A percentile compares a stretch with the other conserved stretches of the same genome.
phyloP scores from a whole-genome alignment of 2,329 filamentous ascomycete species.

The Ascochyta viciae-villosae region DNA sequence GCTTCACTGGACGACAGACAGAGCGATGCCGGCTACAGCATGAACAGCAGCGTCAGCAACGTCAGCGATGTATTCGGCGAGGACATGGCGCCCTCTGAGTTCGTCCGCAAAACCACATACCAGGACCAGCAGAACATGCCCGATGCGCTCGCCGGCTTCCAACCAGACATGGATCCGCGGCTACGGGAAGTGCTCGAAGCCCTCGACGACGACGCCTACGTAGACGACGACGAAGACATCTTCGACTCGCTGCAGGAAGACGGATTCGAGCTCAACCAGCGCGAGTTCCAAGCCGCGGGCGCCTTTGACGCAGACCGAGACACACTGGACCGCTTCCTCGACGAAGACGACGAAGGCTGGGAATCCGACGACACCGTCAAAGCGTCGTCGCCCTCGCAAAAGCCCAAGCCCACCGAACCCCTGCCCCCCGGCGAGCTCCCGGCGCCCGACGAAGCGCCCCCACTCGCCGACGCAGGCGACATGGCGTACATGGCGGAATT shows the following conservation, averaged over 20 bases:
- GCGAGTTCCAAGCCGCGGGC: conserved; percentile 75
- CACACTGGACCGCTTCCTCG: conserved; percentile 54
- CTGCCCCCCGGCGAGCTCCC: conserved; percentile 57
- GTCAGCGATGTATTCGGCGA: conserved; percentile 69
- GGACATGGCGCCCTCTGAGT: conserved; percentile 80
- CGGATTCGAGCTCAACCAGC: conserved; percentile 75
- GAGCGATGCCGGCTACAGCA: conserved; percentile 53
- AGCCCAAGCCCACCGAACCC: conserved; percentile 47
- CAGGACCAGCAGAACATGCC: conserved; percentile 93
- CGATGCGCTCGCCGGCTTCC: conserved; percentile 89
- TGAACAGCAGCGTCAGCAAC: conserved; percentile 51
- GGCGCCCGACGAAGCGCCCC: conserved; percentile 42
- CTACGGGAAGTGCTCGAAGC: conserved; percentile 91
- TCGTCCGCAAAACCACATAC: conserved; percentile 78
- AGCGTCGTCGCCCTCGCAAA: conserved; percentile 57
- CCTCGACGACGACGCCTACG: conserved; percentile 92
- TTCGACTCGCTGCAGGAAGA: conserved; percentile 77
- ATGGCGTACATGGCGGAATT: conserved; percentile 93
- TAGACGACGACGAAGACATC: conserved; percentile 83
- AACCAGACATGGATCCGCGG: conserved; percentile 97
- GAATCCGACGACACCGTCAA: conserved; percentile 91
- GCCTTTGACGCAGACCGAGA: conserved; percentile 44
- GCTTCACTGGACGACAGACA: conserved; percentile 51
- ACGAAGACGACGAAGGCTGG: conserved; percentile 81
- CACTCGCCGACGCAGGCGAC: conserved; percentile 57